These are phyloP conservation scores for Fusarium sarcochroum DNA, from an alignment of 2,329 filamentous ascomycete species.

Conservation along the genomic window DNA sequence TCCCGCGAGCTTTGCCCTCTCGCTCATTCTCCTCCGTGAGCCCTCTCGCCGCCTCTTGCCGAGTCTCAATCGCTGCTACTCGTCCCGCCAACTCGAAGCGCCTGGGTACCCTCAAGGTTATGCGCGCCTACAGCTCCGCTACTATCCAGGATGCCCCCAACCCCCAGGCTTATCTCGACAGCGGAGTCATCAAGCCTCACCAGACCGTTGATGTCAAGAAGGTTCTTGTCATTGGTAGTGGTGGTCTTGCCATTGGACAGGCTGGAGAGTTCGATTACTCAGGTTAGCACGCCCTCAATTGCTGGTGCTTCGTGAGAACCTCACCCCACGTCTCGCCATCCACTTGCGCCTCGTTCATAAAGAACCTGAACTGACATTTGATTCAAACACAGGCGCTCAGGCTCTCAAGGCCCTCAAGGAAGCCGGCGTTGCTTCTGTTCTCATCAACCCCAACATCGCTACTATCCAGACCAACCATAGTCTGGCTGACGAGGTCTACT, in stretches of 20 bases:
- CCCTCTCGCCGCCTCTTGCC: constrained; percentile 48
- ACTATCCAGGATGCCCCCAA: constrained; percentile 79
- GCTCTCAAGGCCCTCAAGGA: constrained; percentile 97
- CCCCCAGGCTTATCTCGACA: constrained; percentile 89
- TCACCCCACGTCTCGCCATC: constrained; percentile 33
- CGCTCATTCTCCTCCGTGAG: constrained; percentile 60
- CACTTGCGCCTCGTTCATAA: constrained; percentile 10
- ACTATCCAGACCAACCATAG: constrained; percentile 98
- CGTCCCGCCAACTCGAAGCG: constrained; percentile 58
- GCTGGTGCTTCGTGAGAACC: constrained; percentile 9
- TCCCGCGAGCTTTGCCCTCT: constrained; percentile 61
- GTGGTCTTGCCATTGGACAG: constrained; percentile 96
- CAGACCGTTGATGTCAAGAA: constrained; percentile 93
- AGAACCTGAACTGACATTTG: constrained; percentile 39
- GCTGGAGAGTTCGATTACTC: constrained; percentile 99
- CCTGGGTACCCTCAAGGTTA: constrained; percentile 62
- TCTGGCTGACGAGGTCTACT: constrained; percentile 97
- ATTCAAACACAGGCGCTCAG: constrained; percentile 79
- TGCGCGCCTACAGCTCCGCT: constrained; percentile 58
- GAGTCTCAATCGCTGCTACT: constrained; percentile 47
- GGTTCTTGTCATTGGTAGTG: constrained; percentile 95
- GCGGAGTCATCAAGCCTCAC: constrained; percentile 84
- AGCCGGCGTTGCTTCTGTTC: constrained; percentile 89
- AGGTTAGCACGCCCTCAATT: constrained; percentile 69
- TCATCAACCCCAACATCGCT: constrained; percentile 98